A percentile compares a stretch with the other conserved stretches of the same genome.
These are phyloP conservation scores for Juglanconis oblonga DNA, from an alignment of 2,329 filamentous ascomycete species.

Conservation along the genomic window DNA sequence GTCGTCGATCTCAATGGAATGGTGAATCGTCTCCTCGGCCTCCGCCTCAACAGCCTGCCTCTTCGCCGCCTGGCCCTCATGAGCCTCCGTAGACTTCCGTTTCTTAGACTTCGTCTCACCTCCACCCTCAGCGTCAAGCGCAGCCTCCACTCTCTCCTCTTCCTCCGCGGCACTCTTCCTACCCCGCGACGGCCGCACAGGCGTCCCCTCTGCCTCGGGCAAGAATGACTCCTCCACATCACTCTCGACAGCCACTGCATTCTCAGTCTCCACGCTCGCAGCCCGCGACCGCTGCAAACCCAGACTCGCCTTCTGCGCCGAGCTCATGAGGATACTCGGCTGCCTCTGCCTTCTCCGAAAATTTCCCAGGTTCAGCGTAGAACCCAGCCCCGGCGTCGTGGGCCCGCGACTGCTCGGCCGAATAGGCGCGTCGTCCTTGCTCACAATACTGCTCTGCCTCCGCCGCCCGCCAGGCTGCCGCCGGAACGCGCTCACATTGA, in stretches of 20 bases:
- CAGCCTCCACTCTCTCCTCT: neutral
- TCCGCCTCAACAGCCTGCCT: constrained; percentile 23
- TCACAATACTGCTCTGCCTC: constrained; percentile 50
- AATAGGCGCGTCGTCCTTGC: constrained; percentile 49
- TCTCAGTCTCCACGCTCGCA: constrained; percentile 19
- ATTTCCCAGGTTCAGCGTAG: constrained; percentile 52
- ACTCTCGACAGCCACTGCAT: constrained; percentile 15
- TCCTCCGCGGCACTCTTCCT: constrained; percentile 8
- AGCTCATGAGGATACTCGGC: constrained; percentile 56
- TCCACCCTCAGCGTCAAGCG: neutral
- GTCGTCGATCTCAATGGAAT: constrained; percentile 25
- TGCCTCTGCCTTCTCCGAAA: constrained; percentile 58
- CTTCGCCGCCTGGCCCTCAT: constrained; percentile 33
- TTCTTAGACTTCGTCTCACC: constrained; percentile 42
- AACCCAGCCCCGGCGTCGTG: constrained; percentile 46
- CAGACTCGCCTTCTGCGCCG: constrained; percentile 39
- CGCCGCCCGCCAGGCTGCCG: constrained; percentile 32
- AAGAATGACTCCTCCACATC: constrained; percentile 28
- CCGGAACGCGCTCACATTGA: constrained; percentile 46
- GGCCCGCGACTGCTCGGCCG: constrained; percentile 50
- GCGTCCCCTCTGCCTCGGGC: constrained; percentile 28
- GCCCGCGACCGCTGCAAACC: constrained; percentile 22
- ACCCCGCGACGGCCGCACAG: constrained; percentile 18
- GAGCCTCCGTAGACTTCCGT: constrained; percentile 51
- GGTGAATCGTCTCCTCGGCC: constrained; percentile 20